Evolutionary conservation across 805 yeast genomes (phyloP).

Genomic region (Cyberlindnera maritima): DNA sequence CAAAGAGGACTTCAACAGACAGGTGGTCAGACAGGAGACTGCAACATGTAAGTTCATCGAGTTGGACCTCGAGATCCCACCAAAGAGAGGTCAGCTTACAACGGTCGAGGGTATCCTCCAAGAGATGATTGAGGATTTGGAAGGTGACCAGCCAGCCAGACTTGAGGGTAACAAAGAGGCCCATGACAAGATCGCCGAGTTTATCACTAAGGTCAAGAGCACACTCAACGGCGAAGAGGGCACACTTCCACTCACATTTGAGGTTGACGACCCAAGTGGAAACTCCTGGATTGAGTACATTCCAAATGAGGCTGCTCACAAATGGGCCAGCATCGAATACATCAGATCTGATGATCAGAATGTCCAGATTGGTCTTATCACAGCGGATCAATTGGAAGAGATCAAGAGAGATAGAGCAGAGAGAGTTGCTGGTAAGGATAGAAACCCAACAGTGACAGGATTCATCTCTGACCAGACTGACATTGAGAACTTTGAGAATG

Average conservation of each 20-base stretch:
- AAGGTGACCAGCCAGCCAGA: slow-evolving; percentile 79
- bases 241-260: slow-evolving; percentile 72
- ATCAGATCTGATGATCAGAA: slow-evolving; percentile 86
- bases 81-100: slow-evolving; percentile 89
- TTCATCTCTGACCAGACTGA: slow-evolving; percentile 70
- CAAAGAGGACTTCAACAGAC: slow-evolving; percentile 77
- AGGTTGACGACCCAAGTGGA: slow-evolving; percentile 91
- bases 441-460: slow-evolving; percentile 47
- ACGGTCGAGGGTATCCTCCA: slow-evolving; percentile 85
- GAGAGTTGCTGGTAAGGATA: slow-evolving; percentile 23
- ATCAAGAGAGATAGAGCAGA: slow-evolving; percentile 25
- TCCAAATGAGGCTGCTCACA: slow-evolving; percentile 85
- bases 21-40: slow-evolving; percentile 86
- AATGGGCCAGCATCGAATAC: slow-evolving; percentile 86
- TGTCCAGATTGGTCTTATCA: slow-evolving; percentile 75
- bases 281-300: slow-evolving; percentile 92
- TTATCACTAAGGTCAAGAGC: slow-evolving; percentile 57
- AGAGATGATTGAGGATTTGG: slow-evolving; percentile 81
- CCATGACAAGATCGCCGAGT: slow-evolving; percentile 69
- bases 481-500: slow-evolving; percentile 81
- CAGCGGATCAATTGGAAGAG: slow-evolving; percentile 52
- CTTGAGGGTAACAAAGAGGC: slow-evolving; percentile 70
- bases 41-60: slow-evolving; percentile 79
- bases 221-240: slow-evolving; percentile 65
- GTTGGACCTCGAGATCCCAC: slow-evolving; percentile 91